Evolutionary conservation across 2,329 filamentous ascomycete genomes (phyloP).

Genomic region (Aplosporella prunicola): DNA sequence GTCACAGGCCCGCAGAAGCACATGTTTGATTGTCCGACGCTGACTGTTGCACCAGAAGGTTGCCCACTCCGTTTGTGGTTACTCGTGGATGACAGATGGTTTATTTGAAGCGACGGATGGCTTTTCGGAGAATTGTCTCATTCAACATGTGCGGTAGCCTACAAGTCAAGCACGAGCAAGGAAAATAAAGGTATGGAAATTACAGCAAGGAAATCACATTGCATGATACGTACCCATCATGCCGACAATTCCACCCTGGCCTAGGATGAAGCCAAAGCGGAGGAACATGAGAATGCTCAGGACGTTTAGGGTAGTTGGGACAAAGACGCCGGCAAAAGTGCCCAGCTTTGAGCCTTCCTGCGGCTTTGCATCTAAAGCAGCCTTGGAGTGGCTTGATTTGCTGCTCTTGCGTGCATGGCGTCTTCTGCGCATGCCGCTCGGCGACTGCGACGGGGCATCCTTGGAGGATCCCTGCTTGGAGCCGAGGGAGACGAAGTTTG

Average conservation of each 20-base stretch:
- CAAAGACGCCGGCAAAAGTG: conserved; percentile 58
- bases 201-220: background rate
- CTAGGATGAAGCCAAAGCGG: conserved; percentile 75
- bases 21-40: too few species aligned
- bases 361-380: too few species aligned
- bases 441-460: conserved; percentile 1
- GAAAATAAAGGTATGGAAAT: background rate
- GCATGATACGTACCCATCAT: conserved; percentile 58
- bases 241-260: conserved; percentile 67
- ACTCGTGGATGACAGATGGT: too few species aligned
- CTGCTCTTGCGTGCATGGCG: background rate
- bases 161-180: too few species aligned
- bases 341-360: conserved; percentile 54
- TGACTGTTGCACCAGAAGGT: too few species aligned
- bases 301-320: conserved; percentile 82
- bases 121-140: too few species aligned
- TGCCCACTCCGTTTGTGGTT: too few species aligned
- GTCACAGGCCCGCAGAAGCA: too few species aligned
- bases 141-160: too few species aligned
- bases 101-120: too few species aligned
- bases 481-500: background rate
- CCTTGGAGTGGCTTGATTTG: too few species aligned
- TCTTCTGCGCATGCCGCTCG: conserved; percentile 3
- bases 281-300: conserved; percentile 89
- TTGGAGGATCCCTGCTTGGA: background rate